Conservation (phyloP, 2,329 filamentous ascomycete species). For the Ophiocordyceps robertsii region DNA sequence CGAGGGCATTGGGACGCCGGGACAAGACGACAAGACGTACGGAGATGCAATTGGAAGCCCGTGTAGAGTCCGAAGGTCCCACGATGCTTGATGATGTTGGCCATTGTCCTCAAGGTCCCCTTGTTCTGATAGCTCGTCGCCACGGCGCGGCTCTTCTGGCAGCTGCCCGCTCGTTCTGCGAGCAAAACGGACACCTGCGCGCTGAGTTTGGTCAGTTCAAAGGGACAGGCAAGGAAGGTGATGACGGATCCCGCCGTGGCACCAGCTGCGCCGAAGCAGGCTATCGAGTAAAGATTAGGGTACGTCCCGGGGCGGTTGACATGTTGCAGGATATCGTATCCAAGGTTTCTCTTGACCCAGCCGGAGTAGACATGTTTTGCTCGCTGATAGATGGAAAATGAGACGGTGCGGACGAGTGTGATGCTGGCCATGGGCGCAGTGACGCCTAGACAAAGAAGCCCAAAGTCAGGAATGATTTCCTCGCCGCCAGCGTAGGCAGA, state of each 20-base stretch:
- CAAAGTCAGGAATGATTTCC: too few relatives aligned
- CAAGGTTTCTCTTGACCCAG: slow-evolving; percentile 54
- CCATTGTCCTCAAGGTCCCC: slow-evolving; percentile 62
- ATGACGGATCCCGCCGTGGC: slow-evolving; percentile 70
- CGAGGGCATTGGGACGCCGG: not conserved
- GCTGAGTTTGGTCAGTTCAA: slow-evolving; percentile 81
- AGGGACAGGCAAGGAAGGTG: slow-evolving; percentile 71
- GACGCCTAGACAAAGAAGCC: slow-evolving; percentile 39
- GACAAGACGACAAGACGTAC: slow-evolving; percentile 33
- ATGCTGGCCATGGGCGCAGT: slow-evolving; percentile 69
- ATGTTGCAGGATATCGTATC: slow-evolving; percentile 57
- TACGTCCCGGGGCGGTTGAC: slow-evolving; percentile 58
- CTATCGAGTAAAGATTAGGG: slow-evolving; percentile 59
- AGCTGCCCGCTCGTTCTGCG: slow-evolving; percentile 29
- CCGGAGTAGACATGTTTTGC: slow-evolving; percentile 61
- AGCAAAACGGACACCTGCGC: slow-evolving; percentile 74
- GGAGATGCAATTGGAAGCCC: slow-evolving; percentile 63
- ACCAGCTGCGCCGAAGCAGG: slow-evolving; percentile 66
- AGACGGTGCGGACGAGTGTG: slow-evolving; percentile 63
- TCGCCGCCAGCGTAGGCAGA: too few relatives aligned
- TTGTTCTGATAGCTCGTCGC: slow-evolving; percentile 64
- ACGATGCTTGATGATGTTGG: slow-evolving; percentile 62
- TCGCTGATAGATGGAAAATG: slow-evolving; percentile 68
- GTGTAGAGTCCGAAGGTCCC: slow-evolving; percentile 66
- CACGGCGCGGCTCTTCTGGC: slow-evolving; percentile 39